These are phyloP conservation scores for Hypoxylon sp. DNA, from an alignment of 2,329 filamentous ascomycete genomes.

Conservation along the genomic window DNA sequence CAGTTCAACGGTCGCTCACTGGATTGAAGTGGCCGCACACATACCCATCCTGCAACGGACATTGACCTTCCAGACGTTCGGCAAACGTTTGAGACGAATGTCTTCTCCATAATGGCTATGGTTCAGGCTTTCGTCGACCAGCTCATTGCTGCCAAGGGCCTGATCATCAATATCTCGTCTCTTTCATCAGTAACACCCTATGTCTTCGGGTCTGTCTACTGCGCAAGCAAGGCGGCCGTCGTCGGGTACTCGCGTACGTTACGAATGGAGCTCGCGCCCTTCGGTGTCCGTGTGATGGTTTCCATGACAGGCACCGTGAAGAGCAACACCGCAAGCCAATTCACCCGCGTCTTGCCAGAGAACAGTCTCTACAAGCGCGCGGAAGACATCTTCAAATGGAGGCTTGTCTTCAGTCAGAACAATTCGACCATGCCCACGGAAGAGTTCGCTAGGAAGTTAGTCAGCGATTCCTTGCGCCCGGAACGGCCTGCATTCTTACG, in stretches of 20 bases:
- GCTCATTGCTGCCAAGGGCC: constrained; percentile 65
- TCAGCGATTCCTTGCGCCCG: constrained; percentile 58
- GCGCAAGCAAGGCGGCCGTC: constrained; percentile 69
- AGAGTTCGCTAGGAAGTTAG: constrained; percentile 62
- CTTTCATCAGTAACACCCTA: constrained; percentile 66
- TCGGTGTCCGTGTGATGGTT: constrained; percentile 70
- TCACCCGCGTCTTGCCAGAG: constrained; percentile 59
- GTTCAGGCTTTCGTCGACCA: constrained; percentile 65
- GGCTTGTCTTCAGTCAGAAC: constrained; percentile 65
- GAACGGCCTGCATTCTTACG: constrained; percentile 56
- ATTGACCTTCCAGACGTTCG: constrained; percentile 67
- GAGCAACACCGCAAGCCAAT: constrained; percentile 64
- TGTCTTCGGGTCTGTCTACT: constrained; percentile 68
- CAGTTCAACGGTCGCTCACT: constrained; percentile 24
- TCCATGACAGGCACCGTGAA: constrained; percentile 68
- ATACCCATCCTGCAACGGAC: constrained; percentile 67
- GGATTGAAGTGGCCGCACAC: constrained; percentile 62
- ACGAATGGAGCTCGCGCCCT: constrained; percentile 67
- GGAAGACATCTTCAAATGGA: constrained; percentile 61
- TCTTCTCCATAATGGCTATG: constrained; percentile 71
- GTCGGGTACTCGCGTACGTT: constrained; percentile 67
- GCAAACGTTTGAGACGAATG: constrained; percentile 69
- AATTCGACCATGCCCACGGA: constrained; percentile 61
- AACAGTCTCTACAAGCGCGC: constrained; percentile 65
- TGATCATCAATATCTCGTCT: constrained; percentile 70